Base-by-base conservation (phyloP, 768 basidiomycete genomes). In the Lepiota venenata region DNA sequence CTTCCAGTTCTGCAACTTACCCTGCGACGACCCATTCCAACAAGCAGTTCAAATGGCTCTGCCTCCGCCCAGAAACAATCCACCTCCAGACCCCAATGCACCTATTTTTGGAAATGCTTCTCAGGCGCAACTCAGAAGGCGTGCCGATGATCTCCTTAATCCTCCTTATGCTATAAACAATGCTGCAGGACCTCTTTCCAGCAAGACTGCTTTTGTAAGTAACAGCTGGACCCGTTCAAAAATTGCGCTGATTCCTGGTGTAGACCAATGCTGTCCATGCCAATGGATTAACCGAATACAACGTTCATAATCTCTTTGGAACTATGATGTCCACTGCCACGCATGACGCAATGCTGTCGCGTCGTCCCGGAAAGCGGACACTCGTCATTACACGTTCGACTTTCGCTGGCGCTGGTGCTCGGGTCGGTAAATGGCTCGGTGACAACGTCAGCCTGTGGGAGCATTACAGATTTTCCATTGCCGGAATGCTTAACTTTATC, bases 351-450 rank as follows among this genome's bases (percentile, higher is more conserved):
- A 77, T 88, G 78, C 72, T 84, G 35, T 71, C 77, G 1, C 81
- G 85, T 36, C 75, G 84, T 15, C 86, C 87, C 11, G 81, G 80
- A 0, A 67, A 74, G 37, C 78, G 82, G 1, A 77, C 85, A 2
- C 70, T 88, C 32, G 74, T 88, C 61, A 87, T 88, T 60, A 88
- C 87, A 0, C 84, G 87, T 18, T 87, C 85, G 9, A 88, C 87
- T 2, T 88, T 85, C 58, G 82, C 82, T 1, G 86, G 87, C 36
- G 84, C 85, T 2, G 87, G 87, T 5, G 64, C 67, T 21, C 74
- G 79, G 50, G 84, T 85, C n/a, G 84, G 85, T 12, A 88, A 88
- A 65, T 88, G 86, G 86, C 72, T 88, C 1, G 87, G 86, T 1
- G 84, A 87, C 65, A 87, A 86, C 58, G 56, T 84, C 54, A 80